A percentile compares a stretch with the other conserved stretches of the same genome.
Conservation (phyloP, 768 basidiomycete species). For the Lepiota venenata region DNA sequence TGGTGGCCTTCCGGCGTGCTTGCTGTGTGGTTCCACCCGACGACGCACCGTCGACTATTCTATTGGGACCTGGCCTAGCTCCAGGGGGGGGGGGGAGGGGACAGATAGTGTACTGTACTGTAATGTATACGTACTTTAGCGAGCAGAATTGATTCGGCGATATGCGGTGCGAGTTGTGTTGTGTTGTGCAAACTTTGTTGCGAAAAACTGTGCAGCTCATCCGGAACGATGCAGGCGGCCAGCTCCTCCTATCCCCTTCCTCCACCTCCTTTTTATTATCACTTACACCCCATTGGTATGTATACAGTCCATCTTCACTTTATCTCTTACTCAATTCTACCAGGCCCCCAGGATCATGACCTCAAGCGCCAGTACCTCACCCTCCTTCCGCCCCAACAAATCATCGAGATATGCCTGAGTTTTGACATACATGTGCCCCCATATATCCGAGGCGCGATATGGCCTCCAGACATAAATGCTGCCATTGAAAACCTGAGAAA, state of each 20-base stretch:
- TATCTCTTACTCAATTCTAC: conserved; percentile 10
- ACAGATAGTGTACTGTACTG: not conserved
- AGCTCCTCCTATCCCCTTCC: conserved; percentile 34
- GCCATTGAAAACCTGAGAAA: conserved; percentile 56
- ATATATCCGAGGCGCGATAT: conserved; percentile 62
- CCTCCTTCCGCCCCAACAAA: conserved; percentile 62
- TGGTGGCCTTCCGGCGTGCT: not conserved
- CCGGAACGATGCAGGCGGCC: conserved; percentile 59
- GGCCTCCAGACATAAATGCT: conserved; percentile 67
- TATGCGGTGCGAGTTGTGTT: conserved; percentile 8
- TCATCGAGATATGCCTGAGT: conserved; percentile 76
- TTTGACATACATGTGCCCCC: conserved; percentile 68
- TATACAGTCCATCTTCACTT: conserved; percentile 15
- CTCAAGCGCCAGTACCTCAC: conserved; percentile 72
- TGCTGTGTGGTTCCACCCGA: not conserved
- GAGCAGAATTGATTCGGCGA: conserved; percentile 8
- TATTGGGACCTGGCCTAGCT: not conserved
- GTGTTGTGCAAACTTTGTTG: conserved; percentile 52
- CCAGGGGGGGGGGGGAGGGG: too few relatives aligned
- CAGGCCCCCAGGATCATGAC: conserved; percentile 46
- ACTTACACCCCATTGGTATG: conserved; percentile 27
- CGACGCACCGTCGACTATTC: not conserved
- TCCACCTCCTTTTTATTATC: conserved; percentile 34
- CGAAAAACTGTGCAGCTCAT: conserved; percentile 71
- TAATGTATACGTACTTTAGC: conserved; percentile 4